Conservation (phyloP, 2,329 filamentous ascomycete species). For the Diaporthe citri region DNA sequence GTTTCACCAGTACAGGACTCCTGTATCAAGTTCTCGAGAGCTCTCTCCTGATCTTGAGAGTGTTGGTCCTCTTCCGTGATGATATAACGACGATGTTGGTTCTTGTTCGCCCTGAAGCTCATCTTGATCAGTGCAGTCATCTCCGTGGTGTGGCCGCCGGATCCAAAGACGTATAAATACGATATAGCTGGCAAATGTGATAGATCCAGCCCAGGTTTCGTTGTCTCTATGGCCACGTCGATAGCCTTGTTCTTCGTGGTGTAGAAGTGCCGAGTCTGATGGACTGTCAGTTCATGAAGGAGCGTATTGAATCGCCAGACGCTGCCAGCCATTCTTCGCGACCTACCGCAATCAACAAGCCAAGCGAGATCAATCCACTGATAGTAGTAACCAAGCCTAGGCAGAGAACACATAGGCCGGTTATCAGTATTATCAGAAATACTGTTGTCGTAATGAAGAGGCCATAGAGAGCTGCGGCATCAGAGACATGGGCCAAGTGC, state of each 20-base stretch:
- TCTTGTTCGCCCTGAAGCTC: conserved; percentile 63
- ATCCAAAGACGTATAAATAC: conserved; percentile 86
- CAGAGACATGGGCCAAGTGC: conserved; percentile 18
- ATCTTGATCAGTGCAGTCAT: conserved; percentile 86
- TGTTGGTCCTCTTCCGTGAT: conserved; percentile 82
- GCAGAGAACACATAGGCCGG: conserved; percentile 5
- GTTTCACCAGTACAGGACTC: conserved; percentile 51
- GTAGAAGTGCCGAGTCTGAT: conserved; percentile 26
- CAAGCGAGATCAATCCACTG: conserved; percentile 3
- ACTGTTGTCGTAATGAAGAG: conserved; percentile 8
- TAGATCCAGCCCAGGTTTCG: conserved; percentile 36
- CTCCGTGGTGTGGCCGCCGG: conserved; percentile 93
- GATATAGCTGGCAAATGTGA: conserved; percentile 56
- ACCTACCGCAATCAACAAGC: conserved; percentile 15
- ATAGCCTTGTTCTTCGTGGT: conserved; percentile 12
- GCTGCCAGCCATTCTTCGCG: background rate
- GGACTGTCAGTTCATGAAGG: background rate
- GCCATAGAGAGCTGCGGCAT: conserved; percentile 15
- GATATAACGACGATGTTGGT: conserved; percentile 83
- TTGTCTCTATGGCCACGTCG: conserved; percentile 32
- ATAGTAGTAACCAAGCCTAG: conserved; percentile 11
- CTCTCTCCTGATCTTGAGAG: conserved; percentile 72
- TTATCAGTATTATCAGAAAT: conserved; percentile 5
- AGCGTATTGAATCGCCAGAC: background rate
- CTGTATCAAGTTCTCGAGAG: conserved; percentile 69